Evolutionary conservation across 495 filamentous ascomycete genomes (phyloP).

Genomic region (Daldinia decipiens): DNA sequence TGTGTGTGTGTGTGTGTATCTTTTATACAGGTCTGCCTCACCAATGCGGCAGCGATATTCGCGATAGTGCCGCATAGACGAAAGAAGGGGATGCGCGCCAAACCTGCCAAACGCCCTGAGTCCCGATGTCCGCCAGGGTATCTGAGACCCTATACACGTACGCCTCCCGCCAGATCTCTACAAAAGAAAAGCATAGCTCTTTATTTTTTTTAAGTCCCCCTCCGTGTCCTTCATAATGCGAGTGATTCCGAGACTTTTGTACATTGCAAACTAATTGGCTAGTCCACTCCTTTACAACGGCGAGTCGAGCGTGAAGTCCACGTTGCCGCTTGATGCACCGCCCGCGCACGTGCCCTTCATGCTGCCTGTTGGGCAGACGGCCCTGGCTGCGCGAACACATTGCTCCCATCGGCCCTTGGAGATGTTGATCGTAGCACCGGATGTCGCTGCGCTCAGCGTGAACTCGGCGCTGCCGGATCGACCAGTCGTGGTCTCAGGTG

Average conservation of each 20-base stretch:
- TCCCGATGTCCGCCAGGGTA: constrained; percentile 10
- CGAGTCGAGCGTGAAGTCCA: constrained; percentile 56
- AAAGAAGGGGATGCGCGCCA: neutral
- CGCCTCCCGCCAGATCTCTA: constrained; percentile 4
- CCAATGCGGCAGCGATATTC: neutral
- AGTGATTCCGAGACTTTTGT: neutral
- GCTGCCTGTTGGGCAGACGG: constrained; percentile 59
- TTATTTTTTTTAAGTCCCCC: neutral
- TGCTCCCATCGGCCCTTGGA: constrained; percentile 62
- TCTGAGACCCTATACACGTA: constrained; percentile 9
- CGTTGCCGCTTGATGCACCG: constrained; percentile 59
- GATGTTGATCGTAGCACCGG: constrained; percentile 59
- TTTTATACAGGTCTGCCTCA: constrained; percentile 13
- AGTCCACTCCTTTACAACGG: constrained; percentile 32
- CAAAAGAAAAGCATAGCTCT: neutral
- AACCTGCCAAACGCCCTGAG: constrained; percentile 11
- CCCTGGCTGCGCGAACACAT: constrained; percentile 60
- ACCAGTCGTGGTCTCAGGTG: constrained; percentile 53
- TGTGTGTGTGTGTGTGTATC: neutral
- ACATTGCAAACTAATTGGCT: neutral
- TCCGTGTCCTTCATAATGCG: neutral
- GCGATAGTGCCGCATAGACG: neutral
- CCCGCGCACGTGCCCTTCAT: constrained; percentile 59
- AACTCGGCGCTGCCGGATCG: constrained; percentile 60
- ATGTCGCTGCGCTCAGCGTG: constrained; percentile 48